Base-by-base conservation (phyloP, 192 early-diverging fungal genomes). In the Helicostylum pulchrum region DNA sequence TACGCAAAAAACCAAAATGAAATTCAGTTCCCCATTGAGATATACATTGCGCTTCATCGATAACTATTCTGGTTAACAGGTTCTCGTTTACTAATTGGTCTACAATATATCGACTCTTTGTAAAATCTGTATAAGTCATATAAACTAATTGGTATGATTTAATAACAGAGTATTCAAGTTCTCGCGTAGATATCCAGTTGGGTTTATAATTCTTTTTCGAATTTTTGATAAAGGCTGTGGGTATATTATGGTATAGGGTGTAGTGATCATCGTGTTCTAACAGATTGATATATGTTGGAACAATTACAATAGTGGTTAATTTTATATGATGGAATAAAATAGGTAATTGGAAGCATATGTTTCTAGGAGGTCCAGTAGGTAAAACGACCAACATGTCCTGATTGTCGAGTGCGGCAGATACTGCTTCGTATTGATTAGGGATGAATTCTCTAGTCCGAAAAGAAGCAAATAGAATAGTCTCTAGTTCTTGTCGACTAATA, bases 41-140 rank as follows among this genome's bases (percentile, higher is more conserved):
- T n/a, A 57, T 36, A 21, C 39, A 57, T 10, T 57, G 55, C 0
- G 55, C 14, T 21, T 57, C 55, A 6, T 57, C 55, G 42, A 57
- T 57, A 15, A 57, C 55, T 0, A 57, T 9, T 12, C 55, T 19
- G 7, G 20, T 12, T 26, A 26, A 26, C 2, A 57, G 15, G 0
- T 36, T 7, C 0, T 42, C 34, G 20, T 57, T 30, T 39, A 26
- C 26, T 26, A 26, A 26, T 0, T 26, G 2, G 2, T 26, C 26
- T n/a, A n/a, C n/a, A n/a, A 26, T 43, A 1, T n/a, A 4, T 20
- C 21, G 17, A 14, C 34, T 19, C 4, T 23, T 43, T 15, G 0
- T 17, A 12, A 57, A 57, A 20, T 57, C 55, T 39, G 15, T n/a
- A 36, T 36, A 36, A 15, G 32, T 42, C 32, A 43, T 57, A 17